Base-by-base conservation (phyloP, 2,329 filamentous ascomycete species). In the Onygena corvina region DNA sequence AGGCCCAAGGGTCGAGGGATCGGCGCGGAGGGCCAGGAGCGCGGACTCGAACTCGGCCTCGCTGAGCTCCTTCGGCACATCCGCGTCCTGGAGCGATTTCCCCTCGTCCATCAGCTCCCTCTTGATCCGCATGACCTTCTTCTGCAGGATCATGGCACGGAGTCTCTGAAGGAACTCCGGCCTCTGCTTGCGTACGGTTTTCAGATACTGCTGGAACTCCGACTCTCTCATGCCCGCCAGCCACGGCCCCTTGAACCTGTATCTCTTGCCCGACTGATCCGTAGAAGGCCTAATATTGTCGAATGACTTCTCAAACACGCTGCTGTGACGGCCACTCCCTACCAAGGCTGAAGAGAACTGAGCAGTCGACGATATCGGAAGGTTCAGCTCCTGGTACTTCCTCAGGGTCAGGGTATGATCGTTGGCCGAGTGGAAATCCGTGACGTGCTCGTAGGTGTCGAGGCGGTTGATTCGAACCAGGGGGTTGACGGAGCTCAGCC, bases 391-490 rank as follows among this genome's bases (percentile, higher is more conserved):
- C 63, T 87, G 83, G 71, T 84, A 95, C 71, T 95, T 96, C 61
- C 80, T 74, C 50, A 93, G 71, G 5, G 86, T 88, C 57, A 87
- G 71, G 47, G 81, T 77, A 67, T 94, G 86, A 64, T 94, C 86
- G 50, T 82, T 77, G 0, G 88, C 84, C 31, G 85, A 88, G 54
- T 80, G 75, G 67, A 88, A 96, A 61, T 95, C 88, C 61, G 89
- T 94, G 57, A 95, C 76, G 64, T 88, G 84, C 67, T 95, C 88
- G 58, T 81, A 77, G 1, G 86, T 85, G 70, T 96, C 90, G 55
- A 94, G 76, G 52, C 83, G 76, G 59, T 80, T 81, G 57, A 96
- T 70, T 55, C 86, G 79, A 48, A 94, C 76, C 46, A 85, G 73
- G 7, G 88, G 85, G n/a, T 80, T 81, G 38, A 67, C 71, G 4